phyloP scores from a whole-genome alignment of 108 stramenopile species.

The Hondaea fermentalgiana region DNA sequence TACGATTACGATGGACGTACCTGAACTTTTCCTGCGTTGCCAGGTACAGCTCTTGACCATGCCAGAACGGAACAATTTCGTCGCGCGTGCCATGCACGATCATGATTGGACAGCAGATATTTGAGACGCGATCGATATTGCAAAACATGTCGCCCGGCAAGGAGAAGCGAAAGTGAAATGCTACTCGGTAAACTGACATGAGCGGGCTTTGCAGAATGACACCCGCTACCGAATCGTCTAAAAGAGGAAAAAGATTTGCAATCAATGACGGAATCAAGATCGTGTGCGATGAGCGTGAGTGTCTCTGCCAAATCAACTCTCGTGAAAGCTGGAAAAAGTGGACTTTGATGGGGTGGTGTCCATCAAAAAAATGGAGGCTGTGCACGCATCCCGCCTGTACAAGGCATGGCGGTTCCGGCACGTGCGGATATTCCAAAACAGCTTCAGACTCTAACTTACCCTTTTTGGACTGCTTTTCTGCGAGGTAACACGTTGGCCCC shows the following conservation, averaged over 20 bases:
- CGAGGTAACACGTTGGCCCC: constrained; percentile 87
- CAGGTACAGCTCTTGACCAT: constrained; percentile 81
- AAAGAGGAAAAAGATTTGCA: neutral
- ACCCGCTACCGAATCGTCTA: constrained; percentile 68
- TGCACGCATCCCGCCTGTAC: no score
- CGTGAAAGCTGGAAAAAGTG: no score
- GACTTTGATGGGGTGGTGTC: no score
- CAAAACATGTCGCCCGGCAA: constrained; percentile 78
- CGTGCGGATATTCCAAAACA: no score
- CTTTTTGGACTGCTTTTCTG: constrained; percentile 61
- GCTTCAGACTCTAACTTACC: neutral
- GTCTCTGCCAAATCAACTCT: no score
- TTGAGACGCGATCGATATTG: constrained; percentile 75
- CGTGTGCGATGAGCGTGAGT: neutral
- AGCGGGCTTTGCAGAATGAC: constrained; percentile 71
- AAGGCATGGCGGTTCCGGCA: no score
- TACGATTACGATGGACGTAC: neutral
- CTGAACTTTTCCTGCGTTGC: constrained; percentile 71
- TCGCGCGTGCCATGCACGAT: constrained; percentile 85
- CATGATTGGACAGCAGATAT: constrained; percentile 75
- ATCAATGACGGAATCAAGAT: neutral
- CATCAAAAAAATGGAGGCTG: no score
- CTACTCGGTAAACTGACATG: constrained; percentile 72
- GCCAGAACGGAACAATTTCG: constrained; percentile 88
- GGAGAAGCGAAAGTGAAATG: constrained; percentile 80